Base-by-base conservation (phyloP, 306 rosid genomes). In the Cyclanthera cordifolia region DNA sequence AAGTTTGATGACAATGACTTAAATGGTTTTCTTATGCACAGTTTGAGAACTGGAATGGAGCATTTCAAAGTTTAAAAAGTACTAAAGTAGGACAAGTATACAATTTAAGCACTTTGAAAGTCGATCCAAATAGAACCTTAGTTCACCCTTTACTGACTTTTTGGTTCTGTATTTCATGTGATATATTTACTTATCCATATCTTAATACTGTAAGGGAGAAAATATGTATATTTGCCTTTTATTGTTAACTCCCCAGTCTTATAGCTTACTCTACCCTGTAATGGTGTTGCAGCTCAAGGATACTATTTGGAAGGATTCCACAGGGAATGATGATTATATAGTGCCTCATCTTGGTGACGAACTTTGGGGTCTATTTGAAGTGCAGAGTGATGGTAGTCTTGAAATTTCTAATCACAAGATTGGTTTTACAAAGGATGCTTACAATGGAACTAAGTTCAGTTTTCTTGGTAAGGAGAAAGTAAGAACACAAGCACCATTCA, bases 251-350 rank as follows among this genome's bases (percentile, higher is more conserved):
- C 21, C 59, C 19, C 30, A 9, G 37, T 24, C 13, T 27, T 52
- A 15, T 43, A 51, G 16, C 59, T 68, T 47, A 77, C 59, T 4
- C 41, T 41, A 24, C 68, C 66, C n/a, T 53, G 43, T 74, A 19
- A 71, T 41, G 68, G 77, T 80, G 45, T 79, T 77, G 72, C 96
- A 89, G 96, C 75, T 85, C 73, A 81, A 81, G 78, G 90, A 85
- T 77, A 81, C 81, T 24, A 63, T 69, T 49, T 84, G 87, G 92
- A 83, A 80, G 74, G 86, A 46, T 73, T 81, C 83, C 76, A 82
- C 76, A 54, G 88, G 69, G 75, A 81, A 59, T 75, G 85, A 81
- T 39, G 86, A 84, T 75, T 85, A 81, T 70, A 50, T 74, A 79
- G 91, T 84, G 17, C 85, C 85, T 78, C 76, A 52, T 76, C 59